phyloP scores from a whole-genome alignment of 2,329 filamentous ascomycete genomes.

The Calonectria ilicicola region DNA sequence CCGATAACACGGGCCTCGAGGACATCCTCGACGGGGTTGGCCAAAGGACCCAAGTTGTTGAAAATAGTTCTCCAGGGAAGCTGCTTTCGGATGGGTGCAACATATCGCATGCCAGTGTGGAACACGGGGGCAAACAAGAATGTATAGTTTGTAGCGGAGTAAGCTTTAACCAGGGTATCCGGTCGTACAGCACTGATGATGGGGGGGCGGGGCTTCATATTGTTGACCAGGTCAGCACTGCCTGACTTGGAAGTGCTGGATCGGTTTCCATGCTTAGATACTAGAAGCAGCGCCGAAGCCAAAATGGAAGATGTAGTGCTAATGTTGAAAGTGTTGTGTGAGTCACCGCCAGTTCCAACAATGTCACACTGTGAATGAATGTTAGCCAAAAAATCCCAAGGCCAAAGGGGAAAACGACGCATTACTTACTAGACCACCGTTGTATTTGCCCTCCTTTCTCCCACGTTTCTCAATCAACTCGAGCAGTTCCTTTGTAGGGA shows the following conservation, averaged over 20 bases:
- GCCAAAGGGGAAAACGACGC: background rate
- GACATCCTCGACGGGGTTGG: slow-evolving; percentile 86
- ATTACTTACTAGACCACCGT: slow-evolving; percentile 80
- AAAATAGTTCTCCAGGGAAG: slow-evolving; percentile 97
- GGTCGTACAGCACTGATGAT: slow-evolving; percentile 81
- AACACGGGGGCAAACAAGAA: slow-evolving; percentile 97
- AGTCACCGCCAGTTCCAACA: slow-evolving; percentile 95
- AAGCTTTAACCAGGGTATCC: slow-evolving; percentile 77
- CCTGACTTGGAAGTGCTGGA: slow-evolving; percentile 96
- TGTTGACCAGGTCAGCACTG: slow-evolving; percentile 89
- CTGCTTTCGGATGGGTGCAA: slow-evolving; percentile 86
- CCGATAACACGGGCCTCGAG: slow-evolving; percentile 95
- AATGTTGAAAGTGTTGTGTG: slow-evolving; percentile 98
- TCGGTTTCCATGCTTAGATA: slow-evolving; percentile 96
- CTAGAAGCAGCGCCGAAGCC: slow-evolving; percentile 84
- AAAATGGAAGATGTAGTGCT: slow-evolving; percentile 95
- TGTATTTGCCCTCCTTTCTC: slow-evolving; percentile 78
- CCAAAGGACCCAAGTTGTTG: slow-evolving; percentile 93
- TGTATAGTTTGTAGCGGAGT: slow-evolving; percentile 86
- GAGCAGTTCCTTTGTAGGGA: slow-evolving; percentile 74
- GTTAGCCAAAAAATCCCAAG: slow-evolving; percentile 20
- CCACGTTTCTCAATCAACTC: slow-evolving; percentile 70
- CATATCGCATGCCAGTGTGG: slow-evolving; percentile 93
- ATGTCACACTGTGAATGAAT: slow-evolving; percentile 77
- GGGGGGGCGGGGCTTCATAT: slow-evolving; percentile 78